These are phyloP conservation scores for Phlebopus sp. DNA, from an alignment of 1,284 basidiomycete species.

Conservation along the genomic window DNA sequence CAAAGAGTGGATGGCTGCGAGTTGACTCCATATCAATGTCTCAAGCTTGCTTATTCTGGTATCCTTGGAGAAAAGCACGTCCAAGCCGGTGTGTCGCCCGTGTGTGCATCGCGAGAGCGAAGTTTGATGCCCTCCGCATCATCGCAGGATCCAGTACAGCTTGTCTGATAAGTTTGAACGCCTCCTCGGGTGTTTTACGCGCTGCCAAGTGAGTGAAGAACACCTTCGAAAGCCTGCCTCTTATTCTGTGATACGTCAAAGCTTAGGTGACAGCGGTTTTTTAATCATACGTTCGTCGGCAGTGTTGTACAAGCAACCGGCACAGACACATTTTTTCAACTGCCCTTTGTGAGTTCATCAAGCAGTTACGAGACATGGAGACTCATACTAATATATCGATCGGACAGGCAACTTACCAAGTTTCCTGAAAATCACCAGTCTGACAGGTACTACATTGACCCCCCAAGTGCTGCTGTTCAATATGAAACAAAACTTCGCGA, in stretches of 20 bases:
- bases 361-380: not conserved
- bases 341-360: constrained; percentile 47
- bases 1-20: constrained; percentile 67
- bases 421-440: constrained; percentile 52
- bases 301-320: constrained; percentile 58
- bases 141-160: constrained; percentile 81
- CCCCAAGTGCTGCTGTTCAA: constrained; percentile 63
- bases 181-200: constrained; percentile 69
- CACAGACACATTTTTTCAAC: constrained; percentile 83
- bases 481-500: constrained; percentile 66
- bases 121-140: not conserved
- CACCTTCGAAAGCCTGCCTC: not conserved
- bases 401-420: constrained; percentile 65
- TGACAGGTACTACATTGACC: constrained; percentile 49
- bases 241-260: constrained; percentile 28
- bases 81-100: constrained; percentile 58
- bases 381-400: constrained; percentile 2
- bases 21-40: constrained; percentile 64
- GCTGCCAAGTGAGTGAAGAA: constrained; percentile 67
- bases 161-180: constrained; percentile 76
- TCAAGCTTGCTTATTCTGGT: constrained; percentile 71
- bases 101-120: not conserved
- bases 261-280: constrained; percentile 86
- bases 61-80: constrained; percentile 71
- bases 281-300: constrained; percentile 71